Evolutionary conservation across 2,329 filamentous ascomycete species (phyloP).

Genomic region (Fusarium drepaniforme): DNA sequence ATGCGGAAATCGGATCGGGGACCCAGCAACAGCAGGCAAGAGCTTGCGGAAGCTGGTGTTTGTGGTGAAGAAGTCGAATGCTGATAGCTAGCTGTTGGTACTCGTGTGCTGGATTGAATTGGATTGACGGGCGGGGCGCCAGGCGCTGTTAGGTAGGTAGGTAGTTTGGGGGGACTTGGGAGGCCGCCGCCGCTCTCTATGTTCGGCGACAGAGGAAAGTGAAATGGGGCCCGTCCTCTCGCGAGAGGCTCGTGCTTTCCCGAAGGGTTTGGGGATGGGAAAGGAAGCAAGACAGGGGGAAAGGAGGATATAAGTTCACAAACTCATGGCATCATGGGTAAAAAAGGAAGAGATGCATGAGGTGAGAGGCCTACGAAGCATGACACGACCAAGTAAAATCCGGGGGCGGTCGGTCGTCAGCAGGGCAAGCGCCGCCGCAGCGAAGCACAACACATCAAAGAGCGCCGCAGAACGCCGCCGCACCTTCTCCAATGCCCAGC

Average conservation of each 20-base stretch:
- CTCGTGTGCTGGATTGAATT: slow-evolving; percentile 13
- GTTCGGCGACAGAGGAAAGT: slow-evolving; percentile 22
- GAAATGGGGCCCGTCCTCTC: slow-evolving; percentile 30
- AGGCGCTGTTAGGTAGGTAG: slow-evolving; percentile 21
- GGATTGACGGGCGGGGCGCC: slow-evolving; percentile 36
- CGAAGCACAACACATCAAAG: not conserved
- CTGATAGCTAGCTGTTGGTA: slow-evolving; percentile 24
- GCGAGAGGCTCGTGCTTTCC: slow-evolving; percentile 30
- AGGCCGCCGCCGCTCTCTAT: slow-evolving; percentile 40
- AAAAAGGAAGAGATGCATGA: slow-evolving; percentile 10
- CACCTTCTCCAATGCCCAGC: slow-evolving; percentile 21
- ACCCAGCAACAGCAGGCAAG: slow-evolving; percentile 38
- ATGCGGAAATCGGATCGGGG: slow-evolving; percentile 5
- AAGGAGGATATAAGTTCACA: slow-evolving; percentile 23
- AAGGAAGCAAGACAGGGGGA: slow-evolving; percentile 7
- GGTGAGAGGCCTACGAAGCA: slow-evolving; percentile 8
- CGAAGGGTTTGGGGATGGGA: slow-evolving; percentile 18
- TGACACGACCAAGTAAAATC: slow-evolving; percentile 31
- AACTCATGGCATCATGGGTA: slow-evolving; percentile 38
- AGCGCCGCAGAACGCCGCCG: not conserved
- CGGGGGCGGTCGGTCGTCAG: slow-evolving; percentile 34
- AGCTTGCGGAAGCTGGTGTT: slow-evolving; percentile 33
- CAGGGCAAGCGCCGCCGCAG: slow-evolving; percentile 17
- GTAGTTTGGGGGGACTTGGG: slow-evolving; percentile 28
- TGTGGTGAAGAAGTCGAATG: slow-evolving; percentile 20